Base-by-base conservation (phyloP, 352 stramenopile species). In the Phytophthora multivora region DNA sequence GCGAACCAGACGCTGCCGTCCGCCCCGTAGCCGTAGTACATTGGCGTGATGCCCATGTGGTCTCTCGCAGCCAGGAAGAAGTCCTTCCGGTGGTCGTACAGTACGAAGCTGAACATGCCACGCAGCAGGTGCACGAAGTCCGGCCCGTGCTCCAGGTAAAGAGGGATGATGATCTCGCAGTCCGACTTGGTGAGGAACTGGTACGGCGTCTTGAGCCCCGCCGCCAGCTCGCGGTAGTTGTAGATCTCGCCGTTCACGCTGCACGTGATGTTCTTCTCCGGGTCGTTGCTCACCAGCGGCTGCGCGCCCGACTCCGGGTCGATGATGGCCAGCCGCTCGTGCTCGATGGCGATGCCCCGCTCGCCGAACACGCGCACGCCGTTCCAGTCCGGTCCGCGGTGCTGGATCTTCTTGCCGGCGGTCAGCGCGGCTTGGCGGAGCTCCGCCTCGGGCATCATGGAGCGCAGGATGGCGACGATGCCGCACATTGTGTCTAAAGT, bases 171-270 rank as follows among this genome's bases (percentile, higher is more conserved):
- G 9, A 98, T 83, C 69, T 99, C 97, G 71, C 97, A 99, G 79
- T 99, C 97, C 42, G 89, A 98, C 63, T 98, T 97, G 56, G 97
- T 99, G 40, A 91, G 62, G 58, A 98, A 98, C 25, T 73, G 72
- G 75, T 99, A 99, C n/a, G 94, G 84, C 35, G 84, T 86, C 31
- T 71, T 58, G 8, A 98, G 73, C n/a, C 69, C 39, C 5, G 75
- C 63, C 36, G 97, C 97, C 8, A 99, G 74, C 70, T 99, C 89
- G 72, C 97, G 96, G 86, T 99, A 98, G 82, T 99, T 99, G 91
- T 99, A 99, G 59, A 99, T 98, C 81, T 99, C 97, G 45, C 97
- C 97, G 77, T 99, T 99, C 35, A 97, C 97, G 6, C 96, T 93
- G 5, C 99, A 89, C 65, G 98, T 98, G 59, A 99, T 87, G 42